These are phyloP conservation scores for Kodamaea laetipori DNA, from an alignment of 805 yeast species.

Conservation along the genomic window DNA sequence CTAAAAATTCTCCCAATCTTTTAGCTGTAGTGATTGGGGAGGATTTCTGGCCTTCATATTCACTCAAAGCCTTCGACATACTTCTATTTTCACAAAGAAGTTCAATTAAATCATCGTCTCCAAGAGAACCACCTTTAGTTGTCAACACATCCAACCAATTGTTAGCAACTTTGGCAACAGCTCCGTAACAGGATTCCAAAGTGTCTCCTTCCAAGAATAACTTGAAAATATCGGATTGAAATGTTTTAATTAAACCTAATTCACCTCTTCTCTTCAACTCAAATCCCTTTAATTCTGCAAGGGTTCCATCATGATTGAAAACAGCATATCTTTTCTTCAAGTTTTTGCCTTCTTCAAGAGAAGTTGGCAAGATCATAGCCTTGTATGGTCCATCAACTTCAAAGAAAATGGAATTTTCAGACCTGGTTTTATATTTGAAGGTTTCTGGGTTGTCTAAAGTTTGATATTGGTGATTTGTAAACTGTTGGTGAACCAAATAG, in stretches of 20 bases:
- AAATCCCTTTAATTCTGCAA: slow-evolving; percentile 96
- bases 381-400: slow-evolving; percentile 99
- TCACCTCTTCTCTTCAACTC: slow-evolving; percentile 98
- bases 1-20: slow-evolving; percentile 90
- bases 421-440: slow-evolving; percentile 69
- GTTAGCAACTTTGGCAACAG: slow-evolving; percentile 91
- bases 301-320: slow-evolving; percentile 87
- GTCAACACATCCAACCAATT: slow-evolving; percentile 95
- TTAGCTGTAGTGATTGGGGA: slow-evolving; percentile 95
- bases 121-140: slow-evolving; percentile 80
- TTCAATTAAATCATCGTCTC: slow-evolving; percentile 91
- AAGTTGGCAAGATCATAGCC: slow-evolving; percentile 96
- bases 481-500: slow-evolving; percentile 84
- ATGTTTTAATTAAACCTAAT: slow-evolving; percentile 85
- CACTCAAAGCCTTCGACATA: slow-evolving; percentile 89
- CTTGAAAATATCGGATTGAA: slow-evolving; percentile 92
- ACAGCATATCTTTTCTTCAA: slow-evolving; percentile 96
- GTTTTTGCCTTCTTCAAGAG: slow-evolving; percentile 97
- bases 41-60: slow-evolving; percentile 87
- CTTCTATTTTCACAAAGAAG: slow-evolving; percentile 94
- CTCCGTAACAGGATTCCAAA: slow-evolving; percentile 76
- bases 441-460: slow-evolving; percentile 70
- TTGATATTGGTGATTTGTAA: slow-evolving; percentile 94
- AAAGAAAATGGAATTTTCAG: slow-evolving; percentile 93
- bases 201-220: slow-evolving; percentile 84